These are phyloP conservation scores for Arthrocladium fulminans DNA, from an alignment of 2,329 filamentous ascomycete genomes.

Conservation along the genomic window DNA sequence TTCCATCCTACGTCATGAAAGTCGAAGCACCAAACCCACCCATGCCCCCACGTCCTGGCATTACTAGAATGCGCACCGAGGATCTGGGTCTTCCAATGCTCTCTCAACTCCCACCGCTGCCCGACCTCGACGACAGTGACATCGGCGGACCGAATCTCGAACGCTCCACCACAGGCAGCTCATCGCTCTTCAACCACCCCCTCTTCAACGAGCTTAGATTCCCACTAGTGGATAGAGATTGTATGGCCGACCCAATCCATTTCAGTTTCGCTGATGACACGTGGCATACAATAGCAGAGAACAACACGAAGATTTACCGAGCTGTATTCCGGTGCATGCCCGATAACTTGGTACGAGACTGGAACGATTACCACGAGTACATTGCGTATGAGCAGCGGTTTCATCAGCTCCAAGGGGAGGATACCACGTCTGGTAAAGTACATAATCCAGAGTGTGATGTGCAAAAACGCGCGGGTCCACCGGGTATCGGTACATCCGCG, in stretches of 20 bases:
- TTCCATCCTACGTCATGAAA: constrained; percentile 21
- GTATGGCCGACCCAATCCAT: constrained; percentile 84
- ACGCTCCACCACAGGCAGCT: constrained; percentile 40
- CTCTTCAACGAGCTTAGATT: constrained; percentile 58
- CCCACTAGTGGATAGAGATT: constrained; percentile 73
- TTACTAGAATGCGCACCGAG: constrained; percentile 54
- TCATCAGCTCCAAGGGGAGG: constrained; percentile 54
- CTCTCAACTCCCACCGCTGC: constrained; percentile 62
- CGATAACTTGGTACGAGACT: constrained; percentile 85
- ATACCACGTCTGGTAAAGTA: constrained; percentile 16
- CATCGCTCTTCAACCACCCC: constrained; percentile 43
- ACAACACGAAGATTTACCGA: constrained; percentile 92
- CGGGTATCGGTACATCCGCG: constrained; percentile 29
- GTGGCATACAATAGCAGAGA: constrained; percentile 79
- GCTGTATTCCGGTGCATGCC: constrained; percentile 95
- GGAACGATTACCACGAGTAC: constrained; percentile 87
- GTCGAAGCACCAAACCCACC: constrained; percentile 37
- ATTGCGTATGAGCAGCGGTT: constrained; percentile 69
- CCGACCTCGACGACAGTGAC: constrained; percentile 66
- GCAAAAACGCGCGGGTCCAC: constrained; percentile 32
- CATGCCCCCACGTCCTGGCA: constrained; percentile 51
- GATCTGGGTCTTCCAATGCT: constrained; percentile 59
- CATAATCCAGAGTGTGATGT: constrained; percentile 39
- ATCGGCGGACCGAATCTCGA: constrained; percentile 61
- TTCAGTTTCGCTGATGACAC: constrained; percentile 75